Evolutionary conservation across 148 eudicot species (phyloP), one percentile per base, ranked within the genome.

Genomic region (Rhododendron mucronatum): DNA sequence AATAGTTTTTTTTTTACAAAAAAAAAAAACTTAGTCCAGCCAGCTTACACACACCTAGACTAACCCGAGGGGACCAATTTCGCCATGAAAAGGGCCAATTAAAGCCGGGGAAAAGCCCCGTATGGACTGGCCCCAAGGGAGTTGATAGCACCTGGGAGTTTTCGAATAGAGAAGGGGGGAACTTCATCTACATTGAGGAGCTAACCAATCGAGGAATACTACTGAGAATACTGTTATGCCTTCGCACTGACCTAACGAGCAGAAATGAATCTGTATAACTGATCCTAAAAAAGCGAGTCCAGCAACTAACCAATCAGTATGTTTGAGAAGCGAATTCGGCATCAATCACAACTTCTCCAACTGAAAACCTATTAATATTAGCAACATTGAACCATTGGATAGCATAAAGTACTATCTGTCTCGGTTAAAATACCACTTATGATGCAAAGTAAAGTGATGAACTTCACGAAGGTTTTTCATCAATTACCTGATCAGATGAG

Each of bases 401-500:
- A 41, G 41, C 26, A 82, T 23, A n/a, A 65, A n/a, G n/a, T 20
- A 59, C n/a, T 26, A 67, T 28, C 39, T 16, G 16, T 14, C 23
- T 83, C 1, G 33, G 28, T n/a, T n/a, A 3, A 83, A 21, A 33
- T 30, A 28, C 11, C n/a, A 14, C 20, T 13, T 2, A 12, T 28
- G 63, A 37, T n/a, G 71, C 41, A 15, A 23, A 75, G 55, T 84
- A 39, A 81, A 61, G 15, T 21, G 50, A 82, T 59, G 33, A 82
- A 82, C 35, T 82, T 16, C n/a, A 61, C 3, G n/a, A 21, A 11
- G 35, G 26, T 82, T 61, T n/a, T 71, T 71, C 37, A 71, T 8
- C 23, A 65, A 41, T 50, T 88, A 95, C 99, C 99, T 95, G 91
- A 84, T 88, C 92, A 37, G 94, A 93, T 15, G 92, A 87, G 80